A percentile compares a stretch with the other conserved stretches of the same genome.
Conservation (phyloP, 2,329 filamentous ascomycete genomes). For the Fusarium nanum region DNA sequence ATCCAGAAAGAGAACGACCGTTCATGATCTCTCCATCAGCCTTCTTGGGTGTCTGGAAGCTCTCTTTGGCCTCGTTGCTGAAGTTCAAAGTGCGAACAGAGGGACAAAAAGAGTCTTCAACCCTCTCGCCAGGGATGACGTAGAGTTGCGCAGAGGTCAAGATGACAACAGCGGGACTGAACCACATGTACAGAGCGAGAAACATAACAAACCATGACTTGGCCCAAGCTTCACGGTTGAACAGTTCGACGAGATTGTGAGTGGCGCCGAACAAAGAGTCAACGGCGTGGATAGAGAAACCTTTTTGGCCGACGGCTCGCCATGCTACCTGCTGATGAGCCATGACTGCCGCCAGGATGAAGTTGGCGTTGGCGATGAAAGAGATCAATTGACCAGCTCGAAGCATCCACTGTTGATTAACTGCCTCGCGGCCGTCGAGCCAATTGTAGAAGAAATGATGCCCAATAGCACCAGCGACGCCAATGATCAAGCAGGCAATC, state of each 20-base stretch:
- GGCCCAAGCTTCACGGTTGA: slow-evolving; percentile 36
- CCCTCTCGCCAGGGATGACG: slow-evolving; percentile 6
- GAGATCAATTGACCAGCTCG: slow-evolving; percentile 25
- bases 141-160: slow-evolving; percentile 32
- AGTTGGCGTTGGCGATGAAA: slow-evolving; percentile 28
- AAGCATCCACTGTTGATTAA: slow-evolving; percentile 30
- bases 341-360: slow-evolving; percentile 22
- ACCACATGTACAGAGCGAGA: slow-evolving; percentile 39
- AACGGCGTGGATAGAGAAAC: slow-evolving; percentile 26
- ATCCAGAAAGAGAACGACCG: slow-evolving; percentile 29
- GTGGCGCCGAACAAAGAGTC: slow-evolving; percentile 36
- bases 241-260: slow-evolving; percentile 25
- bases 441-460: slow-evolving; percentile 26
- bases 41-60: not conserved
- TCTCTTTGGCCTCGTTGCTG: slow-evolving; percentile 31
- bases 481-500: slow-evolving; percentile 19
- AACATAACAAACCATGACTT: slow-evolving; percentile 41
- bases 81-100: slow-evolving; percentile 41
- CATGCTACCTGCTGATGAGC: slow-evolving; percentile 32
- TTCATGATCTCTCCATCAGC: slow-evolving; percentile 14
- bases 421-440: slow-evolving; percentile 15
- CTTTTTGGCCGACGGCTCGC: slow-evolving; percentile 15
- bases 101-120: slow-evolving; percentile 14
- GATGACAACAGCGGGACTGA: slow-evolving; percentile 37
- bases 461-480: not conserved